Evolutionary conservation across 768 basidiomycete genomes (phyloP), one percentile per base, ranked within the genome.

Genomic region (Mycena rebaudengoi): DNA sequence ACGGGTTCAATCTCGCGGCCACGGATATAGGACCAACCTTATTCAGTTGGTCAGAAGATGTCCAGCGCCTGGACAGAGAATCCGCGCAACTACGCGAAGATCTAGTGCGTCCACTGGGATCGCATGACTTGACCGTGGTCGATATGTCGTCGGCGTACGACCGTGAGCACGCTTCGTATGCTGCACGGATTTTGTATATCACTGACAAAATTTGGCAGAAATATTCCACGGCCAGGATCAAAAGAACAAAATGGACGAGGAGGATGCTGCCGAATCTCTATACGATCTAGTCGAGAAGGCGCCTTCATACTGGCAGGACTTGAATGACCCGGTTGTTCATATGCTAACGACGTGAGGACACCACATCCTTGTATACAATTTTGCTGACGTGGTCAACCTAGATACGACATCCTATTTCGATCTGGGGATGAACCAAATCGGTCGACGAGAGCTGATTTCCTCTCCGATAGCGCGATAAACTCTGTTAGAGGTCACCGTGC

Each of bases 321-420:
- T 75, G 4, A 84, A 87, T 57, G 74, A 71, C 26, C 78, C 82
- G 3, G 67, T 79, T 1, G 87, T 89, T 37, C 78, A 86, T 52
- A 77, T 90, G 65, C 68, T 92, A 25, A 94, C 90, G 26, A 82
- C 80, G 92, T 94, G 66, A 66, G 78, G 69, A 14, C 51, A 39
- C 39, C 30, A 48, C n/a, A n/a, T n/a, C 49, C 26, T 45, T 7
- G n/a, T 29, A 10, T 54, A 49, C n/a, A 61, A 57, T 39, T 43
- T 56, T 14, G 35, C 54, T 60, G n/a, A 60, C 52, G 32, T 20
- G 30, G 18, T 30, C 20, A 20, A n/a, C 51, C 25, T 60, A 93
- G 92, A 14, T 87, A 83, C 62, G 92, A 95, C 70, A 72, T 91
- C 25, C 79, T 85, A 3, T 85, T 88, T 65, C 80, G 83, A 30